Evolutionary conservation across 345 rosid species (phyloP).

Genomic region (Chamaenerion angustifolium): DNA sequence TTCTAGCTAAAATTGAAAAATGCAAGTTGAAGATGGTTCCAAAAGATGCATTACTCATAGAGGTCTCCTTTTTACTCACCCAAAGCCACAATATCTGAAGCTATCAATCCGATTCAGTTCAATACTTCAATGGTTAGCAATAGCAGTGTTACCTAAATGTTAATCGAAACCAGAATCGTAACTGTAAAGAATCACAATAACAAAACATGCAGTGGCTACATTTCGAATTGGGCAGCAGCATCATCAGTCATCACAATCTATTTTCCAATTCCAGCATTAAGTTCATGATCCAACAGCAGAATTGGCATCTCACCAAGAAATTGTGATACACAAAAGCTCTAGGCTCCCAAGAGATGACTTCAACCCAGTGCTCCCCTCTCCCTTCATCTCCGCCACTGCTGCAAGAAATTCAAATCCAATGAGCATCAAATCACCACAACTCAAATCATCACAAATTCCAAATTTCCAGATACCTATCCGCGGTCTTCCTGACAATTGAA

Average conservation of each 20-base stretch:
- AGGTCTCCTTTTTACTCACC: neutral
- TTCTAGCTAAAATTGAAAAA: too few species aligned
- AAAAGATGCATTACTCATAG: neutral
- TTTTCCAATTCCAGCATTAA: too few species aligned
- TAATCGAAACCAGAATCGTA: neutral
- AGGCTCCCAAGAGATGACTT: slow-evolving; percentile 90
- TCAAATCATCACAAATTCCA: slow-evolving; percentile 2
- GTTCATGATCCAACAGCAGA: too few species aligned
- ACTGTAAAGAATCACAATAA: too few species aligned
- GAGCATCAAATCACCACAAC: slow-evolving; percentile 8
- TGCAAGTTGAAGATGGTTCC: neutral
- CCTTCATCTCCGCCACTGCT: slow-evolving; percentile 36
- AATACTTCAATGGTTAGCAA: too few species aligned
- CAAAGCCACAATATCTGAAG: neutral
- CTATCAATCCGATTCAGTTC: neutral
- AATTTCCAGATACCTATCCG: neutral
- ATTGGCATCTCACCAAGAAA: slow-evolving; percentile 49
- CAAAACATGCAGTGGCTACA: neutral
- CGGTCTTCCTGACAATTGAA: slow-evolving; percentile 21
- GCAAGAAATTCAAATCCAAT: slow-evolving; percentile 1
- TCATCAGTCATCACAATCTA: neutral
- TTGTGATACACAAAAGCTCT: slow-evolving; percentile 73
- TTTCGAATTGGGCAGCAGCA: neutral
- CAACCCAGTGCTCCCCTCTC: slow-evolving; percentile 59
- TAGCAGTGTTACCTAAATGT: too few species aligned